Conservation (phyloP, 331 rosid genomes). For the Quercus lobata region DNA sequence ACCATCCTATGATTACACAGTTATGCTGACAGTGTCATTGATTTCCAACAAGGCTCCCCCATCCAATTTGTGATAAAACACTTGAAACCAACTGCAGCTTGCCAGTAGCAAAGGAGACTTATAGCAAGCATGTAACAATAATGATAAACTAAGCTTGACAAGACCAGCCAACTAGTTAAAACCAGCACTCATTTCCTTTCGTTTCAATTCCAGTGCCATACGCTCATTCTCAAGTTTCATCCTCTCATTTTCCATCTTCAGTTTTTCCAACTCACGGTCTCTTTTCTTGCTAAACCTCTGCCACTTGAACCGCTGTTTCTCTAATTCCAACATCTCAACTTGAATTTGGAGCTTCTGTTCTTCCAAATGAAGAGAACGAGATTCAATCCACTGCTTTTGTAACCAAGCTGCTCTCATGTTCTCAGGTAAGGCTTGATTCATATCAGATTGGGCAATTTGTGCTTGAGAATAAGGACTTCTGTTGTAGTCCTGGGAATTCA, state of each 20-base stretch:
- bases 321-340: constrained; percentile 69
- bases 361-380: constrained; percentile 68
- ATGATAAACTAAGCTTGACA: constrained; percentile 15
- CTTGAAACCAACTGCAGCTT: constrained; percentile 23
- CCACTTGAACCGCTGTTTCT: constrained; percentile 77
- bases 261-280: constrained; percentile 75
- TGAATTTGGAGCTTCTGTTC: constrained; percentile 82
- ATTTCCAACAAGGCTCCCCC: constrained; percentile 24
- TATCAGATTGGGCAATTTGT: constrained; percentile 40
- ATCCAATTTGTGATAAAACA: constrained; percentile 21
- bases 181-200: constrained; percentile 48
- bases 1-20: constrained; percentile 21
- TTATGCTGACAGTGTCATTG: constrained; percentile 10
- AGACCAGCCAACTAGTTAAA: constrained; percentile 35
- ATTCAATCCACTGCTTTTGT: constrained; percentile 72
- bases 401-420: constrained; percentile 47
- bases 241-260: constrained; percentile 78
- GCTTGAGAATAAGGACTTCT: constrained; percentile 40
- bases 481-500: constrained; percentile 43
- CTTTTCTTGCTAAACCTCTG: constrained; percentile 70
- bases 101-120: background rate
- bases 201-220: constrained; percentile 62
- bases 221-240: constrained; percentile 85
- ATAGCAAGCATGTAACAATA: constrained; percentile 7
- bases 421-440: constrained; percentile 49